Evolutionary conservation across 2,329 filamentous ascomycete species (phyloP).

Genomic region (Xylariaceae sp.): DNA sequence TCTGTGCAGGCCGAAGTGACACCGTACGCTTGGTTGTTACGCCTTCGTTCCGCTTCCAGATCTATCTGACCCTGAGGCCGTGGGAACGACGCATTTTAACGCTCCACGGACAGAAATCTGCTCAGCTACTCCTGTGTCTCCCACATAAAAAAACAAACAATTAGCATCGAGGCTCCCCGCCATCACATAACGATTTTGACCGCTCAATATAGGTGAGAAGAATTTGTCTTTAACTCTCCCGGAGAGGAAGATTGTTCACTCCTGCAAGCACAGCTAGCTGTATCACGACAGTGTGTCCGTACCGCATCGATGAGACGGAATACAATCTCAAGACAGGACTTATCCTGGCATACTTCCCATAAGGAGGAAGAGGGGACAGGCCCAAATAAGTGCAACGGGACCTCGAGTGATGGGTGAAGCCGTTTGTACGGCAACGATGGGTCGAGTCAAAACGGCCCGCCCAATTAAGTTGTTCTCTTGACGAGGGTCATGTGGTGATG

Average conservation of each 20-base stretch:
- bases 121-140: neutral
- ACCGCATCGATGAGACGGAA: slow-evolving; percentile 14
- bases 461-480: slow-evolving; percentile 25
- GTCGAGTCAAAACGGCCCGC: slow-evolving; percentile 6
- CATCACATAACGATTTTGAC: too few relatives aligned
- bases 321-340: too few relatives aligned
- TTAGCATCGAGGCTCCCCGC: too few relatives aligned
- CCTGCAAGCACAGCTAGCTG: slow-evolving; percentile 5
- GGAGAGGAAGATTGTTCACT: too few relatives aligned
- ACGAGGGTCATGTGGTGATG: slow-evolving; percentile 22
- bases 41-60: slow-evolving; percentile 1
- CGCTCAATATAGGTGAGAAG: too few relatives aligned
- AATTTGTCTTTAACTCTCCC: too few relatives aligned
- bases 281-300: slow-evolving; percentile 10
- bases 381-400: slow-evolving; percentile 10
- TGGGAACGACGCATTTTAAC: slow-evolving; percentile 3
- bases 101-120: neutral
- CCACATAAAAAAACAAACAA: slow-evolving; percentile 1
- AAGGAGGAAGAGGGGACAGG: slow-evolving; percentile 7
- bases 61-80: too few relatives aligned
- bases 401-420: slow-evolving; percentile 14
- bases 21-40: slow-evolving; percentile 13
- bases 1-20: slow-evolving; percentile 24
- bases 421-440: slow-evolving; percentile 15
- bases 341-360: too few relatives aligned